Base-by-base conservation (phyloP, 2,329 filamentous ascomycete species). In the Coniosporium tulheliwenetii region DNA sequence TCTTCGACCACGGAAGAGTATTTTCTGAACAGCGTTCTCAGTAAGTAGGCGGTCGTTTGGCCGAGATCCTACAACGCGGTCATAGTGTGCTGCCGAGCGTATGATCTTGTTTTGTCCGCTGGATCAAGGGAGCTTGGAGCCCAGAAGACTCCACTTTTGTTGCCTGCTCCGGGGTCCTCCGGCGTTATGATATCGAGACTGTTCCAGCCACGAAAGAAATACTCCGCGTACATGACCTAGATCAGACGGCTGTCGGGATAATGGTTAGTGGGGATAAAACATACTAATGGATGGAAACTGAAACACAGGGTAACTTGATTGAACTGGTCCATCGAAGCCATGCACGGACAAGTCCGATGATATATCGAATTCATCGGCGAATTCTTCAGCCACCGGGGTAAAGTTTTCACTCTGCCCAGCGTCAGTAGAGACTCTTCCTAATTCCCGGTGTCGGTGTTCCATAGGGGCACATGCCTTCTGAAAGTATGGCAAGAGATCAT, bases 121-220 rank as follows among this genome's bases (percentile, higher is more conserved):
- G 55, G 50, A 39, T 61, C 51, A 46, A 60, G 54, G 8, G 54
- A 55, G 39, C 53, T 56, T 5, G 58, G 52, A 16, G 52, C 57
- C 57, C 57, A 62, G 32, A 56, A 59, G 4, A 52, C 49, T 10
- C 60, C 60, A n/a, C 48, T 49, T 9, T 51, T 52, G 26, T 47
- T 43, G 5, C 57, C 57, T 30, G 45, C 42, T 26, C 39, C 45
- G 9, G 45, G 44, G 14, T 52, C 49, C 16, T 42, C 19, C 2
- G 47, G 45, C 10, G 41, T 39, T 15, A 26, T 10, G 5, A 43
- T 1, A 5, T 39, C 43, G 16, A 45, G 42, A 16, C 43, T 43
- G 12, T 45, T 40, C 45, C 47, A 48, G 19, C 45, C 48, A 12
- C 39, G 32, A 43, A 45, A 48, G 43, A 48, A 50, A 14, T 44